These are phyloP conservation scores for Salix koriyanagi DNA, from an alignment of 345 rosid species.

Conservation along the genomic window DNA sequence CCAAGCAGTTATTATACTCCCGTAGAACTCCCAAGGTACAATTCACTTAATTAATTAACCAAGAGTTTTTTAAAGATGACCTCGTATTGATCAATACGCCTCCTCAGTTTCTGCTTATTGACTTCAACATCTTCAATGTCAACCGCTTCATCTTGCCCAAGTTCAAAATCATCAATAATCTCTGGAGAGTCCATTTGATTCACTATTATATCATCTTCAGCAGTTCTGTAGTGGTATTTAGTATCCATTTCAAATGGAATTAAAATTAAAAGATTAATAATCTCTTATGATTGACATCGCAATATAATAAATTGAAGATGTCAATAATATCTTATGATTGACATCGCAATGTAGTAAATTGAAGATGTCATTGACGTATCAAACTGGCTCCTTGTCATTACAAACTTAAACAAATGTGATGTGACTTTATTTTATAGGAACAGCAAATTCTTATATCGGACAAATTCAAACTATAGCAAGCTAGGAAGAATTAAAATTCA, in stretches of 20 bases:
- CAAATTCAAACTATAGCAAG: not conserved
- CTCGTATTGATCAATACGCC: conserved; percentile 73
- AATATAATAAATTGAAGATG: not conserved
- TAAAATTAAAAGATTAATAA: not conserved
- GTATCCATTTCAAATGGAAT: not conserved
- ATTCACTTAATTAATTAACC: not conserved
- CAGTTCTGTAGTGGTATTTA: conserved; percentile 44
- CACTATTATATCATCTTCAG: conserved; percentile 84
- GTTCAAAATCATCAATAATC: conserved; percentile 80
- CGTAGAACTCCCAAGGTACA: not conserved
- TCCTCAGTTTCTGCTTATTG: conserved; percentile 69
- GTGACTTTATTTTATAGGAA: not conserved
- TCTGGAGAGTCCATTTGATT: conserved; percentile 77
- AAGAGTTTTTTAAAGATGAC: conserved; percentile 24
- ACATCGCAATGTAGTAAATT: too few species aligned
- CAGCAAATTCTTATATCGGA: not conserved
- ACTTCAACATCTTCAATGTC: conserved; percentile 82
- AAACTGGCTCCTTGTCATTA: not conserved
- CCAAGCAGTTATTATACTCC: not conserved
- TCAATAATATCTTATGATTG: too few species aligned
- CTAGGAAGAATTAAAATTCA: not conserved
- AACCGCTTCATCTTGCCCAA: conserved; percentile 85
- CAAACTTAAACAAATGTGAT: not conserved
- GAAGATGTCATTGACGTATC: not conserved
- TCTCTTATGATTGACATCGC: not conserved